Evolutionary conservation across 2,329 filamentous ascomycete genomes (phyloP).

Genomic region (Fusarium papillatum): DNA sequence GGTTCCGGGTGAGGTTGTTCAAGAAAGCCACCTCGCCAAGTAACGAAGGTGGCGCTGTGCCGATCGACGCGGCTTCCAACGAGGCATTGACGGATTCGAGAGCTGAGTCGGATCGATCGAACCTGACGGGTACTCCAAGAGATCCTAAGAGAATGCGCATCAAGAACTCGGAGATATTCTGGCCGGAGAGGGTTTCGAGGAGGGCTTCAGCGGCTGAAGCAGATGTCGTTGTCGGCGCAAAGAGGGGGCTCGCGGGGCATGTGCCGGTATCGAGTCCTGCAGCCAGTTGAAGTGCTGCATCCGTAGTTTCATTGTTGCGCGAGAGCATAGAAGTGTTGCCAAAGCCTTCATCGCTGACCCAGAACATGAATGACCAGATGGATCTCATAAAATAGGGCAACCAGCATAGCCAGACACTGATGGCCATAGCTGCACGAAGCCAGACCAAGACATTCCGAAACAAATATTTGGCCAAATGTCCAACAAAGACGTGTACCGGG

Average conservation of each 20-base stretch:
- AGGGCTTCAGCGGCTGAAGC: conserved; percentile 47
- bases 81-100: conserved; percentile 30
- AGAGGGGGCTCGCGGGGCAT: conserved; percentile 53
- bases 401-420: conserved; percentile 89
- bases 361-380: conserved; percentile 95
- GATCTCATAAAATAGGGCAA: conserved; percentile 93
- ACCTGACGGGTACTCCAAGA: conserved; percentile 43
- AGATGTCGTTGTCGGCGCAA: conserved; percentile 49
- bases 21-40: conserved; percentile 70
- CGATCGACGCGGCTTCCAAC: conserved; percentile 15
- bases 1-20: conserved; percentile 75
- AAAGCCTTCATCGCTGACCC: conserved; percentile 86
- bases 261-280: conserved; percentile 45
- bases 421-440: conserved; percentile 83
- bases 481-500: conserved; percentile 84
- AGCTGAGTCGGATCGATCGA: conserved; percentile 34
- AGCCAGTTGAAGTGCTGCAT: conserved; percentile 46
- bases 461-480: conserved; percentile 81
- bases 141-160: conserved; percentile 47
- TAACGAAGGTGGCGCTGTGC: conserved; percentile 49
- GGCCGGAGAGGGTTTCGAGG: conserved; percentile 45
- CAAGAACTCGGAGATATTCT: conserved; percentile 50
- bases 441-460: conserved; percentile 81
- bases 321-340: conserved; percentile 50
- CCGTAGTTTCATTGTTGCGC: conserved; percentile 41